phyloP scores from a whole-genome alignment of 192 early-diverging fungal species.

The Entomortierella chlamydospora region DNA sequence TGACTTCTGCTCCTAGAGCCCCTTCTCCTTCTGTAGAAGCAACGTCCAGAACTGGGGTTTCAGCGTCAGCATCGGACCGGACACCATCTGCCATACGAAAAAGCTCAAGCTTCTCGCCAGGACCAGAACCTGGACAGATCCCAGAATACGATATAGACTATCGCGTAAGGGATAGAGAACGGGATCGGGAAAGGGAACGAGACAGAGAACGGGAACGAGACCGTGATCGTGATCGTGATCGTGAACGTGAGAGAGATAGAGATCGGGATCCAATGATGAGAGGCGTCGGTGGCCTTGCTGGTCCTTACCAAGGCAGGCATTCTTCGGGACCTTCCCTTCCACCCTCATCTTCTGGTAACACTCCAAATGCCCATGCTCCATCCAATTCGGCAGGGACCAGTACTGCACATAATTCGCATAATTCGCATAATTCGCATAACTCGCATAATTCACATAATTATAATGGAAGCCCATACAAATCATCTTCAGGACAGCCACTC shows the following conservation, averaged over 20 bases:
- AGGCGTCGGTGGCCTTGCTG: not conserved
- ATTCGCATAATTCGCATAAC: no score
- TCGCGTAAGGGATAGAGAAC: slow-evolving; percentile 26
- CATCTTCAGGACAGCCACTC: slow-evolving; percentile 4
- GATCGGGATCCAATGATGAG: slow-evolving; percentile 23
- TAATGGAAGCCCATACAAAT: slow-evolving; percentile 24
- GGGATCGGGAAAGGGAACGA: slow-evolving; percentile 30
- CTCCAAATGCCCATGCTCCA: slow-evolving; percentile 11
- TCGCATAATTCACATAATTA: no score
- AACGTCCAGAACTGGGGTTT: slow-evolving; percentile 5
- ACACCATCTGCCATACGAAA: not conserved
- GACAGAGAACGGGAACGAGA: slow-evolving; percentile 28
- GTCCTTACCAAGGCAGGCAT: slow-evolving; percentile 15
- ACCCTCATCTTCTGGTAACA: not conserved
- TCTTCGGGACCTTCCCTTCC: slow-evolving; percentile 4
- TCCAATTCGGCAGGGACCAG: not conserved
- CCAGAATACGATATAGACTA: slow-evolving; percentile 48
- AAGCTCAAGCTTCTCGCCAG: slow-evolving; percentile 16
- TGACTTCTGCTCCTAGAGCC: slow-evolving; percentile 2
- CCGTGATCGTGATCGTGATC: slow-evolving; percentile 35
- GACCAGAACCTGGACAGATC: slow-evolving; percentile 45
- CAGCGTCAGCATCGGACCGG: slow-evolving; percentile 4
- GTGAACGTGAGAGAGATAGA: slow-evolving; percentile 38
- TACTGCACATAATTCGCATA: not conserved
- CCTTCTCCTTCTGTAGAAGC: slow-evolving; percentile 16